Conservation (phyloP, 2,329 filamentous ascomycete genomes). For the Plectosphaerella plurivora region DNA sequence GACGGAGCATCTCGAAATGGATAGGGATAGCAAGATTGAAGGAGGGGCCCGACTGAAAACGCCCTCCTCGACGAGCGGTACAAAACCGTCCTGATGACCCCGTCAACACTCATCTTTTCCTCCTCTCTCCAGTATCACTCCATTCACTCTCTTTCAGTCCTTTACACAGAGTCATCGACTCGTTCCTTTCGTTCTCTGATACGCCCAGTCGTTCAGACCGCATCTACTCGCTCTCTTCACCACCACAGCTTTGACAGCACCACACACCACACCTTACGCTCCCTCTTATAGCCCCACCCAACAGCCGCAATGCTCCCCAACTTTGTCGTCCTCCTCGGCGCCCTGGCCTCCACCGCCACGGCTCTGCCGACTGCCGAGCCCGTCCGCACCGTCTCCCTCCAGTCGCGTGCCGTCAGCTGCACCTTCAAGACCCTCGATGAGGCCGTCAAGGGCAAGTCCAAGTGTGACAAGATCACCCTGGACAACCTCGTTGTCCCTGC, state of each 20-base stretch:
- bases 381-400: not conserved
- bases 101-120: not conserved
- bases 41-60: too few relatives aligned
- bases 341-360: conserved; percentile 16
- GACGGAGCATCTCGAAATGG: not conserved
- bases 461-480: conserved; percentile 51
- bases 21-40: not conserved
- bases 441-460: conserved; percentile 41
- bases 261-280: not conserved
- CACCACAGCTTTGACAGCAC: not conserved
- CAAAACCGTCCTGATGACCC: not conserved
- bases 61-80: not conserved
- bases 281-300: not conserved
- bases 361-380: conserved; percentile 12
- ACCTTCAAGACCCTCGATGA: conserved; percentile 48
- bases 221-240: not conserved
- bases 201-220: not conserved
- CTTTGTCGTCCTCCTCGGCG: conserved; percentile 15
- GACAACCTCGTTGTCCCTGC: conserved; percentile 51
- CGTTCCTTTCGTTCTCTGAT: not conserved
- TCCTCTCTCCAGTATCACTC: not conserved
- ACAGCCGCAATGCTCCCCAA: not conserved
- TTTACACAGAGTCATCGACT: not conserved
- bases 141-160: not conserved
- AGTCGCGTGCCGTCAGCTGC: conserved; percentile 28